These are phyloP conservation scores for Cryptococcus floricola DNA, from an alignment of 1,284 basidiomycete genomes.

Conservation along the genomic window DNA sequence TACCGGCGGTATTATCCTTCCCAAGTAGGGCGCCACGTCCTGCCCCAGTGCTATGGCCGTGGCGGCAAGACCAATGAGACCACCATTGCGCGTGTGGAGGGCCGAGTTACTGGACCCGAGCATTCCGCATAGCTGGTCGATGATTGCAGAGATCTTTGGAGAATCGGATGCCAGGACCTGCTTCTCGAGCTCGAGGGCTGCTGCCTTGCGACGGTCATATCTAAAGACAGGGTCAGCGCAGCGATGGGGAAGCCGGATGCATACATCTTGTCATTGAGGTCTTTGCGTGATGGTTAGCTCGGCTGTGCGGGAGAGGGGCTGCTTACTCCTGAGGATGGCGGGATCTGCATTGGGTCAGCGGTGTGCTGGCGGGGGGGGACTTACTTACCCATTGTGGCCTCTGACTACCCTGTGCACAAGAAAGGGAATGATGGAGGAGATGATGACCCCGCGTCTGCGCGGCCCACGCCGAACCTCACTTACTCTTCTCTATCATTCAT, in stretches of 20 bases:
- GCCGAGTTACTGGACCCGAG: conserved; percentile 75
- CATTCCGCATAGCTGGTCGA: conserved; percentile 92
- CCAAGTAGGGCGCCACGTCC: conserved; percentile 89
- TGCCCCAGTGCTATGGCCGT: conserved; percentile 93
- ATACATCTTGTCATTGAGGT: conserved; percentile 51
- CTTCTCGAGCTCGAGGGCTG: conserved; percentile 94
- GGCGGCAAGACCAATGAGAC: conserved; percentile 92
- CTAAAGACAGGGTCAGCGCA: conserved; percentile 56
- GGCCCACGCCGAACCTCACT: too few relatives aligned
- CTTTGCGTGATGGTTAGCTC: conserved; percentile 20
- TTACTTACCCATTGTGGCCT: too few relatives aligned
- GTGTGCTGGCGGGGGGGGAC: too few relatives aligned
- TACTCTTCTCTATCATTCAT: too few relatives aligned
- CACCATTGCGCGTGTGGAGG: conserved; percentile 87
- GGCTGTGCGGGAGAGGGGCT: too few relatives aligned
- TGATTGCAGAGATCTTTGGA: conserved; percentile 75
- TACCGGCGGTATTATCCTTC: conserved; percentile 83
- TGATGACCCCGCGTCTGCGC: too few relatives aligned
- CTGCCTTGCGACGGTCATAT: conserved; percentile 90
- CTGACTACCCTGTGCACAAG: too few relatives aligned
- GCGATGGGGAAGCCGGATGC: not conserved
- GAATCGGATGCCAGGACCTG: conserved; percentile 82
- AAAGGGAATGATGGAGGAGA: too few relatives aligned
- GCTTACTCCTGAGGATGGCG: too few relatives aligned
- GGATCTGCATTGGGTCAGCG: too few relatives aligned